Evolutionary conservation across 177 flowering plant species (phyloP), one percentile per base, ranked within the genome.

Genomic region (Vitis hybrid): DNA sequence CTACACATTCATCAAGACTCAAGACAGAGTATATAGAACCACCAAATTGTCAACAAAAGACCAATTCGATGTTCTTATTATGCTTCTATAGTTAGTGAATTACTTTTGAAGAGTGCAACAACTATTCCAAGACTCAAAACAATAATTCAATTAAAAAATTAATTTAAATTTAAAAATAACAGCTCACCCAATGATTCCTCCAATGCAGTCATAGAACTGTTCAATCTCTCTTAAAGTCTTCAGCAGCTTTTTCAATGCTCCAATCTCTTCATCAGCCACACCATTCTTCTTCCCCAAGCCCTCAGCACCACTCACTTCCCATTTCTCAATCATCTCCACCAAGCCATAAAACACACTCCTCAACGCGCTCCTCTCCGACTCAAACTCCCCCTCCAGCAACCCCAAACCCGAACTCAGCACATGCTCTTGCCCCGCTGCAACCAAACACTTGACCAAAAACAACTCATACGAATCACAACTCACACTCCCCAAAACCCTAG

Each of bases 371-470:
- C 79, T 78, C 21, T 27, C 66, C 4, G 78, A 52, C 65, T 74
- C 77, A n/a, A 65, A 71, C 12, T 82, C 82, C n/a, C 65, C 27
- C 64, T 58, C 79, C 46, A 11, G 70, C 6, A 15, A 59, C 21
- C 72, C 83, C 46, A 56, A 30, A 11, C 77, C 80, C 49, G 71
- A 60, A 40, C 62, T 50, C 0, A 92, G 73, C 69, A 91, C 95
- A 64, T 94, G 99, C 71, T 83, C 89, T 70, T 94, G 99, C 55
- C 99, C 93, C 12, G 93, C 92, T 4, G 98, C 97, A 46, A 92
- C 91, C 77, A 94, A 71, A 66, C 96, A 89, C 72, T 92, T 87
- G n/a, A 92, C 55, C 85, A 90, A 75, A 66, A 76, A 89, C 71
- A 86, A 6, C 57, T 91, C 90, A 11, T 59, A 64, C 14, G 24